Evolutionary conservation across 2,329 filamentous ascomycete species (phyloP).

Genomic region (Emydomyces testavorans): DNA sequence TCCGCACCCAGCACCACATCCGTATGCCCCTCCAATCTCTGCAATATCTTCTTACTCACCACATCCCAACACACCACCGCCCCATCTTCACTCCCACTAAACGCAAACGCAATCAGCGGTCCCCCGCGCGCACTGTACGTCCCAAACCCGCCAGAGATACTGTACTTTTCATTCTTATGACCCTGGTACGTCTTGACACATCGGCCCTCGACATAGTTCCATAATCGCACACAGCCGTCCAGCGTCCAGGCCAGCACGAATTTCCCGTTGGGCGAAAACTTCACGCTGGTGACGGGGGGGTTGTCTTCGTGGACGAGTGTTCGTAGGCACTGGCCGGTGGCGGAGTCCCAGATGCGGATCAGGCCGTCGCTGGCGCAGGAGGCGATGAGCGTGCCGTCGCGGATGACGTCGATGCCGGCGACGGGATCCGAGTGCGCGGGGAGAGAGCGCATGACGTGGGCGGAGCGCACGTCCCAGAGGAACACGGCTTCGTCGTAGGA

Average conservation of each 20-base stretch:
- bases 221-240: conserved; percentile 79
- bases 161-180: conserved; percentile 72
- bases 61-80: conserved; percentile 84
- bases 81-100: conserved; percentile 74
- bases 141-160: conserved; percentile 75
- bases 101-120: conserved; percentile 50
- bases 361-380: conserved; percentile 86
- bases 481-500: conserved; percentile 97
- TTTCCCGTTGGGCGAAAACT: conserved; percentile 87
- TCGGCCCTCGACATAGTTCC: conserved; percentile 85
- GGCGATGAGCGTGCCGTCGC: conserved; percentile 82
- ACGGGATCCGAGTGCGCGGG: conserved; percentile 95
- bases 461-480: conserved; percentile 87
- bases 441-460: conserved; percentile 74
- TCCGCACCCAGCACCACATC: conserved; percentile 51
- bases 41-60: conserved; percentile 67
- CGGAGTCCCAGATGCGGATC: conserved; percentile 91
- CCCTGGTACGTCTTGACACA: conserved; percentile 97
- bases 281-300: conserved; percentile 74
- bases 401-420: conserved; percentile 80
- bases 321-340: conserved; percentile 84
- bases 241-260: conserved; percentile 86
- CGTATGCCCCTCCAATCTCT: conserved; percentile 48
- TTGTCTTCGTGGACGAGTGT: conserved; percentile 96
- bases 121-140: conserved; percentile 38